A percentile compares a stretch with the other conserved stretches of the same genome.
phyloP scores from a whole-genome alignment of 1,139 yeast species.

The Blastobotrys malaysiensis region DNA sequence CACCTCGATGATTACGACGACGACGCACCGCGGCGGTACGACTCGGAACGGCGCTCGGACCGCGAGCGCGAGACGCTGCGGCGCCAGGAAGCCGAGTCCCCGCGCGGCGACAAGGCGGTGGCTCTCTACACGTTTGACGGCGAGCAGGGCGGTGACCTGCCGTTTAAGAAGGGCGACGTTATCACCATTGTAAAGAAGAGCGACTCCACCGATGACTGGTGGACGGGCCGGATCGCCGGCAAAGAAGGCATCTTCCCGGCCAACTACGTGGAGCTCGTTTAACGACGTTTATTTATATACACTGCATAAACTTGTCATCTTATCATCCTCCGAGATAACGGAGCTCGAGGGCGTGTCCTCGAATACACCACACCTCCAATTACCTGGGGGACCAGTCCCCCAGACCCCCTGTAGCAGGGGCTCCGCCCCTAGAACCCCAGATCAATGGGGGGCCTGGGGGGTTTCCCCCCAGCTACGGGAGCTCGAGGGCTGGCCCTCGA shows the following conservation, averaged over 20 bases:
- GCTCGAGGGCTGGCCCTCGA: too few species aligned
- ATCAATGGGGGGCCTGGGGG: too few species aligned
- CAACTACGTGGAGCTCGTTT: constrained; percentile 71
- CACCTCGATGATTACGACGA: constrained; percentile 7
- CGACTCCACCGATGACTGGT: constrained; percentile 92
- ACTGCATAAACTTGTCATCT: too few species aligned
- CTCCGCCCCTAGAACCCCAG: too few species aligned
- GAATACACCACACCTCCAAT: too few species aligned
- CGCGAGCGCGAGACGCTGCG: constrained; percentile 12
- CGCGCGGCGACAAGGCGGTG: constrained; percentile 65
- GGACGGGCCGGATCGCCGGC: constrained; percentile 90
- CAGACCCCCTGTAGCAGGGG: neutral
- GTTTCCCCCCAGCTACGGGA: too few species aligned
- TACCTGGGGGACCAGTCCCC: neutral
- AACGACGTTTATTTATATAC: too few species aligned
- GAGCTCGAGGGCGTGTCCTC: too few species aligned
- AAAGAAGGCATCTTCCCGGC: constrained; percentile 94
- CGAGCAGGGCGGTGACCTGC: constrained; percentile 84
- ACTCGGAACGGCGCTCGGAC: constrained; percentile 15
- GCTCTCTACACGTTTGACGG: constrained; percentile 87
- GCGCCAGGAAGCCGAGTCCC: constrained; percentile 8
- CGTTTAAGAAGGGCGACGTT: constrained; percentile 94
- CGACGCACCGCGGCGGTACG: constrained; percentile 19
- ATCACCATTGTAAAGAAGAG: constrained; percentile 80
- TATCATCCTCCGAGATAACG: too few species aligned